Evolutionary conservation across 2,329 filamentous ascomycete species (phyloP).

Genomic region (Coniella lustricola): DNA sequence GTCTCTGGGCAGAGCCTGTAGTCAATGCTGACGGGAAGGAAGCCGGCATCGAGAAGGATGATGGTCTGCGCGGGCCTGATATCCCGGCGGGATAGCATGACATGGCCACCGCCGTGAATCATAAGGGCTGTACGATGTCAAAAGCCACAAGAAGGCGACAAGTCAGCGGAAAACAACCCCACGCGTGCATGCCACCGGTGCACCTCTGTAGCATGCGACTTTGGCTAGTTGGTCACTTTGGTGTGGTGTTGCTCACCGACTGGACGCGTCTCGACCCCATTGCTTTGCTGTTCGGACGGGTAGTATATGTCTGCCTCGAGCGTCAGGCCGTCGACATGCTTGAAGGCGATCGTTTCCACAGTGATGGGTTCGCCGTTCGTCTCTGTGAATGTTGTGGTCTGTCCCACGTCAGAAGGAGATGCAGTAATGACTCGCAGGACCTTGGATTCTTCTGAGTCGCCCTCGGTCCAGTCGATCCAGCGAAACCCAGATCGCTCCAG

Average conservation of each 20-base stretch:
- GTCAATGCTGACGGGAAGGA: slow-evolving; percentile 42
- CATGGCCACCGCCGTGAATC: slow-evolving; percentile 38
- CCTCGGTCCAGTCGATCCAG: slow-evolving; percentile 22
- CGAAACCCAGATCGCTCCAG: slow-evolving; percentile 20
- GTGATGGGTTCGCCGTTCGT: background rate
- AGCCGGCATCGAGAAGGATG: slow-evolving; percentile 29
- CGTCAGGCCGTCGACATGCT: slow-evolving; percentile 15
- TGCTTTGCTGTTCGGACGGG: slow-evolving; percentile 14
- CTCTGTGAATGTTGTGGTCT: too few relatives aligned
- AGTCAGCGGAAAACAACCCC: too few relatives aligned
- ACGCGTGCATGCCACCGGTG: background rate
- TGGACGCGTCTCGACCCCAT: slow-evolving; percentile 1
- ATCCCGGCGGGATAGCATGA: slow-evolving; percentile 32
- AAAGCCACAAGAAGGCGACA: too few relatives aligned
- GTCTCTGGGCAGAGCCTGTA: slow-evolving; percentile 44
- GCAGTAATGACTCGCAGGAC: slow-evolving; percentile 23
- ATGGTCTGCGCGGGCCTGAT: slow-evolving; percentile 30
- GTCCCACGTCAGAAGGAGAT: slow-evolving; percentile 12
- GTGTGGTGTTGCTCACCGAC: slow-evolving; percentile 9
- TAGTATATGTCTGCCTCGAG: slow-evolving; percentile 29
- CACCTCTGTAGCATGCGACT: too few relatives aligned
- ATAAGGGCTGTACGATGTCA: slow-evolving; percentile 28
- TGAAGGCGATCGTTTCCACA: slow-evolving; percentile 19
- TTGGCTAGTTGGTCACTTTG: too few relatives aligned
- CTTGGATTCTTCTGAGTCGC: slow-evolving; percentile 20